These are phyloP conservation scores for Talaromyces sp. DNA, from an alignment of 2,329 filamentous ascomycete species.

Conservation along the genomic window DNA sequence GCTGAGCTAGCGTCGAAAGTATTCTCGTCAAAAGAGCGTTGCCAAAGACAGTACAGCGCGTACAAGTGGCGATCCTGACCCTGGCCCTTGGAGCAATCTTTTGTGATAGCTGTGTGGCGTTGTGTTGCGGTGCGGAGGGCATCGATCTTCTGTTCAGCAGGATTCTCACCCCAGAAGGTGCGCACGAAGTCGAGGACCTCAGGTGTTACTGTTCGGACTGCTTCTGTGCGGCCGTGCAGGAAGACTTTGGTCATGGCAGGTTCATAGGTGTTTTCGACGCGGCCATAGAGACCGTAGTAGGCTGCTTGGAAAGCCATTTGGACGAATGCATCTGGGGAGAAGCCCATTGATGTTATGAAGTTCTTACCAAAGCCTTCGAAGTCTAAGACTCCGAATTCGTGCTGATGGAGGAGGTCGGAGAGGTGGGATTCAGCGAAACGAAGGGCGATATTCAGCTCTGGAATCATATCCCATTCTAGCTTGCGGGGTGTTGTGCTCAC, in stretches of 20 bases:
- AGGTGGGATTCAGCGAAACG: slow-evolving; percentile 94
- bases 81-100: slow-evolving; percentile 83
- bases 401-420: slow-evolving; percentile 92
- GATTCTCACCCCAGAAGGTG: slow-evolving; percentile 92
- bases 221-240: slow-evolving; percentile 92
- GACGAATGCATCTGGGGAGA: slow-evolving; percentile 95
- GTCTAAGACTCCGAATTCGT: slow-evolving; percentile 91
- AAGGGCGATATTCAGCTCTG: slow-evolving; percentile 85
- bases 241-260: slow-evolving; percentile 97
- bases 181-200: slow-evolving; percentile 88
- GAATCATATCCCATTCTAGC: slow-evolving; percentile 95
- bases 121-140: slow-evolving; percentile 81
- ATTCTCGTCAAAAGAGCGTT: slow-evolving; percentile 79
- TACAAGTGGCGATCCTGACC: slow-evolving; percentile 94
- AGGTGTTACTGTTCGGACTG: slow-evolving; percentile 80
- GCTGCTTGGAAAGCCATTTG: slow-evolving; percentile 99
- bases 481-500: slow-evolving; percentile 94
- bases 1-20: slow-evolving; percentile 57
- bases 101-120: slow-evolving; percentile 78
- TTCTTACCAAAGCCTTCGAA: slow-evolving; percentile 92
- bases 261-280: slow-evolving; percentile 93
- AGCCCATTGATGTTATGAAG: slow-evolving; percentile 95
- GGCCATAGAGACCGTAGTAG: slow-evolving; percentile 94
- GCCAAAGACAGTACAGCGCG: slow-evolving; percentile 92
- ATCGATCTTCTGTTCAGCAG: slow-evolving; percentile 79